Evolutionary conservation across 1,139 yeast species (phyloP).

Genomic region (Pichia sp.): DNA sequence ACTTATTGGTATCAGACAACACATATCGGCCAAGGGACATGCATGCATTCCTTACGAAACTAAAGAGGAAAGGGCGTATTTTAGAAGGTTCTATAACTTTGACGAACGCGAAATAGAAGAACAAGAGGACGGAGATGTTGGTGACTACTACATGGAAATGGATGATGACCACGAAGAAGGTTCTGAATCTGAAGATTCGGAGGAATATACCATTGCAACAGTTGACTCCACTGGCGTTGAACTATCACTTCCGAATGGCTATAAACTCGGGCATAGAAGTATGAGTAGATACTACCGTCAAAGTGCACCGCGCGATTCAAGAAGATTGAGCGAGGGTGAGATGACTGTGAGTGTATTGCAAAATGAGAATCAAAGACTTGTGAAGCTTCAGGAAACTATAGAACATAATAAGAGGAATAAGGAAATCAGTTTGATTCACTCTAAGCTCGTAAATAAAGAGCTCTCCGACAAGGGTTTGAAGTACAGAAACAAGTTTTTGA

Average conservation of each 20-base stretch:
- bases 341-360: conserved; percentile 55
- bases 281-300: conserved; percentile 40
- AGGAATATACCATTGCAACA: conserved; percentile 30
- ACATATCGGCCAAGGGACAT: conserved; percentile 45
- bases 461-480: conserved; percentile 32
- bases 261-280: conserved; percentile 41
- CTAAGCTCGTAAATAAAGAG: conserved; percentile 39
- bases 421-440: conserved; percentile 38
- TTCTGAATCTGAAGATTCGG: conserved; percentile 19
- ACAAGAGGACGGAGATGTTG: conserved; percentile 18
- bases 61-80: conserved; percentile 34
- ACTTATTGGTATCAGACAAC: conserved; percentile 46
- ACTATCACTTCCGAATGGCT: conserved; percentile 41
- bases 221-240: conserved; percentile 38
- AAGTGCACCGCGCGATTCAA: conserved; percentile 24
- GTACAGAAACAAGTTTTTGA: conserved; percentile 56
- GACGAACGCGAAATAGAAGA: conserved; percentile 13
- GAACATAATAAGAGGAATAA: conserved; percentile 29
- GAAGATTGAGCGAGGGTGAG: conserved; percentile 30
- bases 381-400: conserved; percentile 9
- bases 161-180: conserved; percentile 11
- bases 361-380: conserved; percentile 17
- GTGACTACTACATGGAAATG: too few species aligned
- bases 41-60: conserved; percentile 49
- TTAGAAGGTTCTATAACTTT: conserved; percentile 41